phyloP scores from a whole-genome alignment of 2,329 filamentous ascomycete species.

The Talaromyces atroroseus region DNA sequence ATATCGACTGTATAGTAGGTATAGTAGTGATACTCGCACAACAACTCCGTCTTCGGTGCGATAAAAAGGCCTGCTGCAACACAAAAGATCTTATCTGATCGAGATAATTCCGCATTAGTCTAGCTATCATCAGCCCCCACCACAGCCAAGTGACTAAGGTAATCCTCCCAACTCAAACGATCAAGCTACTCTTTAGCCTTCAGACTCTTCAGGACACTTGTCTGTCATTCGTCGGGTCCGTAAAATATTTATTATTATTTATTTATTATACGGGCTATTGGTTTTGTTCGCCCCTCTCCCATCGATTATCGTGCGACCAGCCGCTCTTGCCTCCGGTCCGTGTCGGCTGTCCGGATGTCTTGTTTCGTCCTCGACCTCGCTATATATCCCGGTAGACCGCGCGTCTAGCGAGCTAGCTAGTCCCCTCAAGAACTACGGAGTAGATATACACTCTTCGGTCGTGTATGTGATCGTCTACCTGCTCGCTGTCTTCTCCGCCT shows the following conservation, averaged over 20 bases:
- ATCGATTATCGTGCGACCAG: background rate
- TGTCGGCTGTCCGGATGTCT: constrained; percentile 2
- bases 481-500: too few species aligned
- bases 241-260: background rate
- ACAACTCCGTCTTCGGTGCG: background rate
- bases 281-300: background rate
- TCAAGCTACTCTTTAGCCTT: background rate
- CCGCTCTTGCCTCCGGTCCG: constrained; percentile 8
- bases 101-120: background rate
- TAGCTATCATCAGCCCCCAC: background rate
- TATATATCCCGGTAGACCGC: background rate
- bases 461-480: background rate
- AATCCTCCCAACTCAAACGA: background rate
- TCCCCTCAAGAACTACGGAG: background rate
- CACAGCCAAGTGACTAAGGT: background rate
- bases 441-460: background rate
- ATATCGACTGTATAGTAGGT: too few species aligned
- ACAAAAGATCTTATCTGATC: background rate
- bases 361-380: background rate
- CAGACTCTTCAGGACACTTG: background rate
- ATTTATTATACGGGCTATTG: background rate
- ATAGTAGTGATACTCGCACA: too few species aligned
- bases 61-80: too few species aligned
- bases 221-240: background rate
- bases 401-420: too few species aligned